Evolutionary conservation across 2,329 filamentous ascomycete genomes (phyloP), one percentile per base, ranked within the genome.

Genomic region (Aschersonia sp.): DNA sequence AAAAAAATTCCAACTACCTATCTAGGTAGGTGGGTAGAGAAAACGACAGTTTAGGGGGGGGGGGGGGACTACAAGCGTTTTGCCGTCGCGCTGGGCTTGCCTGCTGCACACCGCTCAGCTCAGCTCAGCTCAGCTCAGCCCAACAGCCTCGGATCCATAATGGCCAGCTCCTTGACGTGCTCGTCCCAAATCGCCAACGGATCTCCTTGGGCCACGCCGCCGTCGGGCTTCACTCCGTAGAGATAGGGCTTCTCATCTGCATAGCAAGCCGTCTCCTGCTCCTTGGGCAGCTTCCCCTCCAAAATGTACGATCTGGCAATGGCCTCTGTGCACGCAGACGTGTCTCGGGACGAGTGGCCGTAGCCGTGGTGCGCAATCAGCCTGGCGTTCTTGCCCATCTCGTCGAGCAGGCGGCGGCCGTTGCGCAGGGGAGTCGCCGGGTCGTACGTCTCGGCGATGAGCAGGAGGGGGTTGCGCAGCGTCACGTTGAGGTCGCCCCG

Each of bases 351-450:
- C 10, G 66, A 64, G 49, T 74, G 70, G 0, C 71, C 71, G 45
- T 72, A 73, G 5, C 70, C 70, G 48, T 73, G 70, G 48, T 74
- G 71, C 5, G 58, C 69, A 35, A 74, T 59, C 14, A 74, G 57
- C 5, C 69, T 54, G n/a, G 70, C 69, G 47, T 73, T 74, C 6
- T 54, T 47, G 0, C 69, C 71, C 69, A 74, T 72, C 47, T 71
- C 70, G 0, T 52, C 46, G 14, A 67, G 48, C 3, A 74, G 58
- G 30, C 69, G 57, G 10, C 68, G 58, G 1, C 70, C 70, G 48
- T 74, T 73, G 5, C 69, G 63, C 42, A 74, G 54, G 5, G 71
- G 71, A 6, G 71, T 74, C 2, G 70, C 70, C 0, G 71, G 70
- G 49, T 74, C 71, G 48, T 74, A 68, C 5, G 67, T 68, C 59